Base-by-base conservation (phyloP, 768 basidiomycete species). In the Fibroporia radiculosa region DNA sequence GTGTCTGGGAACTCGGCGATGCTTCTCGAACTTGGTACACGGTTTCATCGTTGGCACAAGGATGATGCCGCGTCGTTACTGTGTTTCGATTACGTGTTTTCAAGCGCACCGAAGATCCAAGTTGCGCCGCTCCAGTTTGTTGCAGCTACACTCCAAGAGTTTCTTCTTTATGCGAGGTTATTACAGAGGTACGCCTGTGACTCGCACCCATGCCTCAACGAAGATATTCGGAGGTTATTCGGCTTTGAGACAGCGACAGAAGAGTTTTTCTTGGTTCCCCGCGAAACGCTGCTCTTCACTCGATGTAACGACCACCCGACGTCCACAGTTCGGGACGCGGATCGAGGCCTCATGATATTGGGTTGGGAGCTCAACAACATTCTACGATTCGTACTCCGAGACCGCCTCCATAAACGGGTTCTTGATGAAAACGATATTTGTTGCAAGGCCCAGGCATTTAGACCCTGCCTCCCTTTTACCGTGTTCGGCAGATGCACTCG, bases 401-500 rank as follows among this genome's bases (percentile, higher is more conserved):
- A 39, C 3, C 55, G 59, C 29, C 55, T 77, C 2, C 40, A 49
- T 20, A 34, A 50, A 13, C 49, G 50, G 7, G 61, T 74, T 26
- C 34, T 20, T 2, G 53, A 57, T 25, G 66, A 72, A 51, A 63
- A 67, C n/a, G 42, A 56, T 3, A 31, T 54, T 3, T 71, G 68
- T 43, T 52, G 40, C 42, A 33, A 49, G 11, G 55, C 64, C 1
- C 39, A 42, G 0, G 62, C 61, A 6, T 67, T 75, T 35, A 61
- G 62, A 1, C 66, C 66, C 2, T 77, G 76, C 44, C 54, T 75
- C 12, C 51, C 45, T 3, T 52, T 26, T 28, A 35, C 23, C 7
- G 43, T 32, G 1, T 48, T 33, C 32, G 31, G 32, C 1, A 33
- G 24, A 4, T 54, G 53, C 48, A 1, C 66, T 55, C 43, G 53